Percentiles rank a stretch among this genome's conserved stretches.
phyloP scores from a whole-genome alignment of 1,284 basidiomycete species.

The Termitomyces sp. region DNA sequence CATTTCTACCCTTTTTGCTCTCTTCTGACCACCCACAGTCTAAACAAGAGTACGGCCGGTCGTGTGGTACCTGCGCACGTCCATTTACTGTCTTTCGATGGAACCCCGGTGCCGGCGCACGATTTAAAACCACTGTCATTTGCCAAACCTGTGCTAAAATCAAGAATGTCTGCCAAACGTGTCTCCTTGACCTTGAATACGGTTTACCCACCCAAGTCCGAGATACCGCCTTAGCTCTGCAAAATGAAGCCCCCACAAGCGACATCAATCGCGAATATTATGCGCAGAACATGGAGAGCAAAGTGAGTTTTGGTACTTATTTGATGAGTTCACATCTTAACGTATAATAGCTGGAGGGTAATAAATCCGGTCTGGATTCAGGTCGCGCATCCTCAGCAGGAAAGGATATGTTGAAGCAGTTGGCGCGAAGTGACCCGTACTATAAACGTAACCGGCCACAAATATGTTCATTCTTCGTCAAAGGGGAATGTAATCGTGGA shows the following conservation, averaged over 20 bases:
- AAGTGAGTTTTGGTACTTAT: slow-evolving; percentile 44
- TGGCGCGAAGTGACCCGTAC: slow-evolving; percentile 91
- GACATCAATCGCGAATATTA: slow-evolving; percentile 98
- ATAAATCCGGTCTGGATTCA: slow-evolving; percentile 64
- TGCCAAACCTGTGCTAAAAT: slow-evolving; percentile 99
- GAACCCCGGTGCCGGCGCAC: slow-evolving; percentile 91
- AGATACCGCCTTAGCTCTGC: slow-evolving; percentile 87
- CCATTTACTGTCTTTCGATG: slow-evolving; percentile 98
- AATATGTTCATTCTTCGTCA: slow-evolving; percentile 92
- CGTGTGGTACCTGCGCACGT: slow-evolving; percentile 93
- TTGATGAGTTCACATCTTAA: not conserved
- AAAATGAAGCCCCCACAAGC: slow-evolving; percentile 87
- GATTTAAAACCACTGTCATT: slow-evolving; percentile 97
- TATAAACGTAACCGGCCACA: slow-evolving; percentile 96
- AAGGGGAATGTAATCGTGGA: slow-evolving; percentile 92
- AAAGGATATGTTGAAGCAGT: slow-evolving; percentile 92
- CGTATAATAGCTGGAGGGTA: slow-evolving; percentile 54
- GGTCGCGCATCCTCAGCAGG: slow-evolving; percentile 72
- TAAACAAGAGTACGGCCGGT: slow-evolving; percentile 93
- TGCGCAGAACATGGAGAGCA: slow-evolving; percentile 92
- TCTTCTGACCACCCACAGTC: slow-evolving; percentile 48
- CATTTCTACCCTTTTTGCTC: not conserved
- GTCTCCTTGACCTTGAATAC: slow-evolving; percentile 93
- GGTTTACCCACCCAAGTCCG: slow-evolving; percentile 95
- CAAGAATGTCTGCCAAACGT: slow-evolving; percentile 99